Percentiles rank a stretch among this genome's conserved stretches.
Conservation (phyloP, 257 asterid genomes). For the Solanum chiquidenum region DNA sequence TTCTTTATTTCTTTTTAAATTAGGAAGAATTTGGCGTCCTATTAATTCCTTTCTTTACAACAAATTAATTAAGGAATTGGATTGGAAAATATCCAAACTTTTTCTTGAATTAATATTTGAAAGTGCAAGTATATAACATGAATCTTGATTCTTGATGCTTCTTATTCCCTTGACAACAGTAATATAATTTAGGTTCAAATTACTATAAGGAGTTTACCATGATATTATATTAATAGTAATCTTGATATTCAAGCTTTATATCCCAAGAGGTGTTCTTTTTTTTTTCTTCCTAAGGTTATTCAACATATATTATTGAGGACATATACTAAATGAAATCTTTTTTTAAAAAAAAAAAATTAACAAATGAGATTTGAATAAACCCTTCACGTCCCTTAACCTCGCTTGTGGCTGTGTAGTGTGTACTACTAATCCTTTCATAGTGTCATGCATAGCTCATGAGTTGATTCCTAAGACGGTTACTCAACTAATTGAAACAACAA, state of each 20-base stretch:
- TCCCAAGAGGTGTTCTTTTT: too few species aligned
- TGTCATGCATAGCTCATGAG: background rate
- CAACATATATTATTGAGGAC: too few species aligned
- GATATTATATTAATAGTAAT: background rate
- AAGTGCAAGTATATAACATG: background rate
- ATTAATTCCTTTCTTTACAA: constrained; percentile 1
- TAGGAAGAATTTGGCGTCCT: background rate
- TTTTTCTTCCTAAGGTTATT: too few species aligned
- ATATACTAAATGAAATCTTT: too few species aligned
- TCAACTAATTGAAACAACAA: background rate
- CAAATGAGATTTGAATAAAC: background rate
- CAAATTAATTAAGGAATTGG: background rate
- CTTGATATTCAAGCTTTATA: constrained; percentile 1
- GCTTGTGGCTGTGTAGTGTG: background rate
- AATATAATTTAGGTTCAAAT: background rate
- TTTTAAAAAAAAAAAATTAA: too few species aligned
- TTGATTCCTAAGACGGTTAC: background rate
- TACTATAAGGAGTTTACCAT: background rate
- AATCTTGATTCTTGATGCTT: background rate
- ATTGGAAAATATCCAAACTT: background rate
- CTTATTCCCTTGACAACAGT: background rate
- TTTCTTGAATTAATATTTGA: background rate
- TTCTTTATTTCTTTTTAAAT: background rate
- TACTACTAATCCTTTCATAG: background rate
- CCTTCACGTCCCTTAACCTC: background rate